Evolutionary conservation across 805 yeast genomes (phyloP), one percentile per base, ranked within the genome.

Genomic region (Cyberlindnera meyerae): DNA sequence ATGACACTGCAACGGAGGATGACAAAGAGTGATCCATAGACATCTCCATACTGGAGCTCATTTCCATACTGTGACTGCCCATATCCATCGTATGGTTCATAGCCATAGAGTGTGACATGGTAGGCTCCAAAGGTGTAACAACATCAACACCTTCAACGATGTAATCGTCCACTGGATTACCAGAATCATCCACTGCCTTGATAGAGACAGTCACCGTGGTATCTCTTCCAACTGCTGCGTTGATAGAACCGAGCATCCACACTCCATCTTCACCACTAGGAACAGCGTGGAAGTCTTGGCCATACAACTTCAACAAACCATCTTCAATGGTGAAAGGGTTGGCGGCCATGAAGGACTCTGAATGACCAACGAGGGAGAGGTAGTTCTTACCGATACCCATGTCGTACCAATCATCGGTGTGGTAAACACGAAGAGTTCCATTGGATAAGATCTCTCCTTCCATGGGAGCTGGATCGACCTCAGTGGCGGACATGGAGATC

Each of bases 351-450:
- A 28, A 41, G 12, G 37, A 26, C 8, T 22, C 9, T 7, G 50
- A 46, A 8, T 27, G 24, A 4, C 41, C 35, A 4, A 13, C n/a
- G 11, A 34, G 11, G n/a, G 50, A 41, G 11, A 46, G 24, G 17
- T 33, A 46, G 27, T 44, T 44, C 36, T 36, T 50, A 27, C 51
- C 54, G 21, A 48, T 36, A 32, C 49, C 51, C 9, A 36, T 31
- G 8, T 14, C 26, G 8, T 20, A 7, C 8, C 24, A 26, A 20
- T n/a, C n/a, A n/a, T n/a, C n/a, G n/a, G 27, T 11, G 8, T 41
- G 35, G 11, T 36, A 37, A 15, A 37, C 21, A 11, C 13, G 8
- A 3, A 43, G 34, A 3, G 51, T 39, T 7, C 47, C 44, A 18
- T 42, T 43, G 6, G 31, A 11, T 13, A 28, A 5, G 18, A 42